A percentile compares a stretch with the other conserved stretches of the same genome.
phyloP scores from a whole-genome alignment of 169 alveolate species.

The Blepharisma undulans region DNA sequence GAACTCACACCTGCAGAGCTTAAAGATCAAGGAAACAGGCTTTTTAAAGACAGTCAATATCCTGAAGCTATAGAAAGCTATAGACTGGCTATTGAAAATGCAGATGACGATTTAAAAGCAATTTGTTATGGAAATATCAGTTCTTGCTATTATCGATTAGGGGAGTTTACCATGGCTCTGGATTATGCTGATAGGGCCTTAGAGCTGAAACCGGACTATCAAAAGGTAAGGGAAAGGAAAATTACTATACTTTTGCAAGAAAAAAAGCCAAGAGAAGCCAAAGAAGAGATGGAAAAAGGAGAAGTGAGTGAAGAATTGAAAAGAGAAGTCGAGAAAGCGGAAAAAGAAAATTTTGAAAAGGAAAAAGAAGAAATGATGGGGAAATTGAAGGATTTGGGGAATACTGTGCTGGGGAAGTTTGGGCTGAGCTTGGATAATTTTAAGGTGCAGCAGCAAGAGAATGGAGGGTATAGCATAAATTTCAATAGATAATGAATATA shows the following conservation, averaged over 20 bases:
- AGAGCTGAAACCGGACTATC: conserved; percentile 30
- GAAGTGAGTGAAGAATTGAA: conserved; percentile 45
- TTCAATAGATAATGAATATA: conserved; percentile 69
- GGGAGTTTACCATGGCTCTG: background rate
- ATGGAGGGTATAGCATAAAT: conserved; percentile 92
- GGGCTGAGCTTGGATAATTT: conserved; percentile 93
- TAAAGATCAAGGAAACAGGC: conserved; percentile 35
- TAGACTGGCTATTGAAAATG: conserved; percentile 13
- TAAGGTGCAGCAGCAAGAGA: conserved; percentile 91
- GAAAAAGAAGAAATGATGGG: conserved; percentile 94
- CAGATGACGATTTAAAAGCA: conserved; percentile 13
- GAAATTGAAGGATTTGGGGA: conserved; percentile 92
- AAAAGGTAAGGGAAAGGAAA: conserved; percentile 24
- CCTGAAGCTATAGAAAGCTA: conserved; percentile 25
- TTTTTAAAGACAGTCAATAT: background rate
- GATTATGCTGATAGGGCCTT: conserved; percentile 31
- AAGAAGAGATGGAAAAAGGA: conserved; percentile 57
- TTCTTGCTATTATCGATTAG: conserved; percentile 1
- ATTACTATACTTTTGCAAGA: conserved; percentile 5
- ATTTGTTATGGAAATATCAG: conserved; percentile 36
- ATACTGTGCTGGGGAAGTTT: conserved; percentile 91
- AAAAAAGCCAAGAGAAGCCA: conserved; percentile 43
- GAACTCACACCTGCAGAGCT: background rate
- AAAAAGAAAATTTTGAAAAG: conserved; percentile 59
- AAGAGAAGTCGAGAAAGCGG: conserved; percentile 49